These are phyloP conservation scores for Penicillium verhagenii DNA, from an alignment of 495 filamentous ascomycete species.

Conservation along the genomic window DNA sequence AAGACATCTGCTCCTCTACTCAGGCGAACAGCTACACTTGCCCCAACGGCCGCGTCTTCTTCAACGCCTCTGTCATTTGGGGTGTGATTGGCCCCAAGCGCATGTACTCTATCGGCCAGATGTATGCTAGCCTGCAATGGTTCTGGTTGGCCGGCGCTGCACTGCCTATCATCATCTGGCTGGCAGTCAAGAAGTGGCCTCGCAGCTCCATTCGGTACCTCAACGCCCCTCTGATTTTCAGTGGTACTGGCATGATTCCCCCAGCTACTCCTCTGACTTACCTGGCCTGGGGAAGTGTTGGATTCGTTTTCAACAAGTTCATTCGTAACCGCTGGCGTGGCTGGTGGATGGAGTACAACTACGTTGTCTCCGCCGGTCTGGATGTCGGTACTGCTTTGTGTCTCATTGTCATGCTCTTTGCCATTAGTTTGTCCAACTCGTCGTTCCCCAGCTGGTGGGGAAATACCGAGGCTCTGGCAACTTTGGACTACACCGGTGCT, in stretches of 20 bases:
- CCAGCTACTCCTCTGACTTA: slow-evolving; percentile 56
- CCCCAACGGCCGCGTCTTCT: slow-evolving; percentile 62
- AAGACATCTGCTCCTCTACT: slow-evolving; percentile 44
- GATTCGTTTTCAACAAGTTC: slow-evolving; percentile 64
- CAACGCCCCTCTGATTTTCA: slow-evolving; percentile 52
- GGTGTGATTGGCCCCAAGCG: slow-evolving; percentile 51
- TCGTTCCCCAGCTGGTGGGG: slow-evolving; percentile 66
- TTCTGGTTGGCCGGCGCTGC: slow-evolving; percentile 52
- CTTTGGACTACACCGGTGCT: slow-evolving; percentile 41
- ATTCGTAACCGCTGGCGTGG: slow-evolving; percentile 61
- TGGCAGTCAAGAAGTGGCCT: slow-evolving; percentile 44
- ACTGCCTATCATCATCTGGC: slow-evolving; percentile 47
- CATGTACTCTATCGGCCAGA: slow-evolving; percentile 50
- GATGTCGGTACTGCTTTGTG: slow-evolving; percentile 65
- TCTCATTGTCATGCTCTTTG: slow-evolving; percentile 70
- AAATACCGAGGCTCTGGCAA: slow-evolving; percentile 47
- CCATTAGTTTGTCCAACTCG: slow-evolving; percentile 54
- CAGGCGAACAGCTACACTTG: slow-evolving; percentile 57
- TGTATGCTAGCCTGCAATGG: slow-evolving; percentile 46
- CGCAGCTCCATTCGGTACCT: slow-evolving; percentile 38
- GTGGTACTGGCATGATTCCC: slow-evolving; percentile 45
- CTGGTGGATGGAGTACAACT: slow-evolving; percentile 77
- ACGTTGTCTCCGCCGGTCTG: slow-evolving; percentile 56
- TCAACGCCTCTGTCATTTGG: slow-evolving; percentile 57
- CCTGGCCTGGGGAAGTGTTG: slow-evolving; percentile 63